Percentiles rank a stretch among this genome's conserved stretches.
Evolutionary conservation across 192 early-diverging fungal genomes (phyloP).

Genomic region (Coemansia sp.): DNA sequence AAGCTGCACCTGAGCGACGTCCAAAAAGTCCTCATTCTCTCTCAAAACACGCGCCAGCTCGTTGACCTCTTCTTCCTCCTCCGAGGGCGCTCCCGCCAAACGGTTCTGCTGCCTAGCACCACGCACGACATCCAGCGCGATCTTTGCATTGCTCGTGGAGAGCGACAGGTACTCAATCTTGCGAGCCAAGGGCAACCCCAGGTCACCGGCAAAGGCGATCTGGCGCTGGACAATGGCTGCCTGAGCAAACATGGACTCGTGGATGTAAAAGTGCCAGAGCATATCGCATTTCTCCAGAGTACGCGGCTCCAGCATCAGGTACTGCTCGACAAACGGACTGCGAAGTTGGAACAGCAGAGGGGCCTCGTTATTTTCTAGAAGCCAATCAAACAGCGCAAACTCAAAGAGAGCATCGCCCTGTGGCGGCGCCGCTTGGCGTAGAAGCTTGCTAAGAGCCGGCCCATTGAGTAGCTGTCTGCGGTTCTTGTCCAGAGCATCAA

Average conservation of each 20-base stretch:
- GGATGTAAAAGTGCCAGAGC: conserved; percentile 67
- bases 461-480: conserved; percentile 3
- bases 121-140: conserved; percentile 46
- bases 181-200: conserved; percentile 25
- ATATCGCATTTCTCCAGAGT: conserved; percentile 55
- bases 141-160: conserved; percentile 62
- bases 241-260: conserved; percentile 51
- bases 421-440: no score
- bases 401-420: conserved; percentile 62
- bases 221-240: conserved; percentile 57
- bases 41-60: conserved; percentile 44
- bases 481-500: conserved; percentile 31
- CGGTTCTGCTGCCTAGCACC: neutral
- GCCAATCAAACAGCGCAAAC: conserved; percentile 62
- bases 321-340: conserved; percentile 46
- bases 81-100: neutral
- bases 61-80: conserved; percentile 40
- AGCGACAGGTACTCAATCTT: conserved; percentile 63
- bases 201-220: conserved; percentile 41
- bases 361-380: conserved; percentile 48
- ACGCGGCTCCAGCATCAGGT: conserved; percentile 51
- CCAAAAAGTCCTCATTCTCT: conserved; percentile 56
- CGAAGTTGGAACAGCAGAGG: conserved; percentile 53
- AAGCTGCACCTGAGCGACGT: conserved; percentile 60
- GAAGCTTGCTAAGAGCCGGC: conserved; percentile 28